Conservation (phyloP, 805 yeast species). For the Candida tibetensis region DNA sequence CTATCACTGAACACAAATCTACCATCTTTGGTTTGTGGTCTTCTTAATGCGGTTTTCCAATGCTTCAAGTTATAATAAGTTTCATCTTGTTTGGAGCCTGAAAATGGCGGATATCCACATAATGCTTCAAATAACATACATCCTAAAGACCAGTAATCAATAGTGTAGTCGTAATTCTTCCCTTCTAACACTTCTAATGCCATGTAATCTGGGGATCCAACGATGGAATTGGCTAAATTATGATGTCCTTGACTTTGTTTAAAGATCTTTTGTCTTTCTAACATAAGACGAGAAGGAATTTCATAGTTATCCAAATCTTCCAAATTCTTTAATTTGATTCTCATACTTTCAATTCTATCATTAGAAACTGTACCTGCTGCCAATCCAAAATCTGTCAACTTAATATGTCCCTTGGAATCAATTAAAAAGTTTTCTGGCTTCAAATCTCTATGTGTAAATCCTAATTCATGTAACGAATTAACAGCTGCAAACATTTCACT, state of each 20-base stretch:
- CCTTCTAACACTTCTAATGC: constrained; percentile 97
- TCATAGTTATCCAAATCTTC: constrained; percentile 61
- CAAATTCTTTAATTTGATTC: constrained; percentile 60
- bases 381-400: constrained; percentile 92
- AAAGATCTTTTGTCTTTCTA: constrained; percentile 85
- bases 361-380: constrained; percentile 95
- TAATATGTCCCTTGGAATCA: constrained; percentile 87
- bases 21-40: constrained; percentile 92
- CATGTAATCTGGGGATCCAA: constrained; percentile 99
- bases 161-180: constrained; percentile 88
- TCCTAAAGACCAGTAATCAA: constrained; percentile 98
- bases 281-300: constrained; percentile 65
- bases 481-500: constrained; percentile 96
- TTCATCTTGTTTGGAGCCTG: constrained; percentile 91
- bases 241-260: constrained; percentile 77
- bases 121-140: constrained; percentile 95
- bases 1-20: constrained; percentile 91
- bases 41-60: constrained; percentile 83
- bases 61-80: constrained; percentile 90
- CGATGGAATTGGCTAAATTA: constrained; percentile 90
- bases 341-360: constrained; percentile 92
- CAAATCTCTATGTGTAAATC: constrained; percentile 94
- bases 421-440: constrained; percentile 93
- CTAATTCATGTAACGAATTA: constrained; percentile 88
- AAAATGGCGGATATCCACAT: constrained; percentile 96